These are phyloP conservation scores for Oropetium thomaeum DNA, from an alignment of 176 grass and related monocot genomes.

Conservation along the genomic window DNA sequence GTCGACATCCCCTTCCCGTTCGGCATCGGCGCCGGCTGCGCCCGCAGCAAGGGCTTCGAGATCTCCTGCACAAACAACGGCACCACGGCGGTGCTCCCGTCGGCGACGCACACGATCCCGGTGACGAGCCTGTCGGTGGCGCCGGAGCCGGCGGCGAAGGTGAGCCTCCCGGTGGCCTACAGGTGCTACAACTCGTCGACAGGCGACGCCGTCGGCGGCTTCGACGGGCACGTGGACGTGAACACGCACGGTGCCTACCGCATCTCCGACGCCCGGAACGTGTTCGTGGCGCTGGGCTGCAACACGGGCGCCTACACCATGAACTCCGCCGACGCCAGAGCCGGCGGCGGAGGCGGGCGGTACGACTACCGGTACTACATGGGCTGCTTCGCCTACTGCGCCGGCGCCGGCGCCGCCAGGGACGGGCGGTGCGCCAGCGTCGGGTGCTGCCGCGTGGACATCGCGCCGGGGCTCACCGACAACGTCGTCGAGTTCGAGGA, in stretches of 20 bases:
- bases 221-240: background rate
- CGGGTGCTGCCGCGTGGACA: constrained; percentile 20
- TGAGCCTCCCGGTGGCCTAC: constrained; percentile 2
- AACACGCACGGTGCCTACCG: background rate
- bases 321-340: background rate
- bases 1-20: constrained; percentile 22
- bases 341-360: background rate
- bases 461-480: background rate
- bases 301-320: constrained; percentile 3
- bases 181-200: background rate
- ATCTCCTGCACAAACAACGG: background rate
- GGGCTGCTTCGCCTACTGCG: constrained; percentile 30
- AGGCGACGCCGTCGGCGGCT: background rate
- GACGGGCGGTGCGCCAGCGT: background rate
- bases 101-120: background rate
- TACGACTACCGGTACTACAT: background rate
- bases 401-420: background rate
- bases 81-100: background rate
- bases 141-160: background rate
- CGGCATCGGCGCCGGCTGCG: constrained; percentile 2
- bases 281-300: background rate
- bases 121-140: background rate
- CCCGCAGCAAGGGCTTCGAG: background rate
- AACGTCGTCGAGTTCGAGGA: background rate
- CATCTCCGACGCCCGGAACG: background rate